A percentile compares a stretch with the other conserved stretches of the same genome.
Conservation (phyloP, 2,329 filamentous ascomycete species). For the Daldinia sp. region DNA sequence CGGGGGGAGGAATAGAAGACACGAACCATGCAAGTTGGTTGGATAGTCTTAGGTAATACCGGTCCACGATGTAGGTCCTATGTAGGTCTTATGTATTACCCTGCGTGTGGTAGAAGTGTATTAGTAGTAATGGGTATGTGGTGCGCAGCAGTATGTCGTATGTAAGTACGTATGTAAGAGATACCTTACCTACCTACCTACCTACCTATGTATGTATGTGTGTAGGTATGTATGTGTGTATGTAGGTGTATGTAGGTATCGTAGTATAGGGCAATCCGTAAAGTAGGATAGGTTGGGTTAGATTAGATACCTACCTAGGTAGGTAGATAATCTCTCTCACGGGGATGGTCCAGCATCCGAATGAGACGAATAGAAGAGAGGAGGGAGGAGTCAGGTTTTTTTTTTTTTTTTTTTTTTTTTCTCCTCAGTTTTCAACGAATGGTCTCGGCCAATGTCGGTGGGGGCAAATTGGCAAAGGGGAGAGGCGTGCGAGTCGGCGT, state of each 20-base stretch:
- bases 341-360: slow-evolving; percentile 33
- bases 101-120: neutral
- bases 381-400: neutral
- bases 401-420: too few relatives aligned
- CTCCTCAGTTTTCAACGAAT: slow-evolving; percentile 16
- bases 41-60: slow-evolving; percentile 39
- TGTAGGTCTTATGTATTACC: neutral
- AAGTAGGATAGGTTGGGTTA: slow-evolving; percentile 6
- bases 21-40: slow-evolving; percentile 28
- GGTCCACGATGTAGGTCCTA: slow-evolving; percentile 3
- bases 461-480: slow-evolving; percentile 4
- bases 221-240: neutral
- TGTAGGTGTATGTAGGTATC: slow-evolving; percentile 2
- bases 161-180: neutral
- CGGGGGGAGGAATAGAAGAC: slow-evolving; percentile 8
- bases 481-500: slow-evolving; percentile 18
- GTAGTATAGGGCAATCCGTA: slow-evolving; percentile 24
- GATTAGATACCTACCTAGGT: neutral
- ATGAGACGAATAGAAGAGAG: slow-evolving; percentile 28
- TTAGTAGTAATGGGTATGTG: too few relatives aligned
- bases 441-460: slow-evolving; percentile 27
- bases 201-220: neutral
- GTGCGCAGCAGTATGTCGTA: neutral
- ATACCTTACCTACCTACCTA: too few relatives aligned
- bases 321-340: slow-evolving; percentile 21